phyloP scores from a whole-genome alignment of 73 alveolate species.

The Blepharisma japonicum region DNA sequence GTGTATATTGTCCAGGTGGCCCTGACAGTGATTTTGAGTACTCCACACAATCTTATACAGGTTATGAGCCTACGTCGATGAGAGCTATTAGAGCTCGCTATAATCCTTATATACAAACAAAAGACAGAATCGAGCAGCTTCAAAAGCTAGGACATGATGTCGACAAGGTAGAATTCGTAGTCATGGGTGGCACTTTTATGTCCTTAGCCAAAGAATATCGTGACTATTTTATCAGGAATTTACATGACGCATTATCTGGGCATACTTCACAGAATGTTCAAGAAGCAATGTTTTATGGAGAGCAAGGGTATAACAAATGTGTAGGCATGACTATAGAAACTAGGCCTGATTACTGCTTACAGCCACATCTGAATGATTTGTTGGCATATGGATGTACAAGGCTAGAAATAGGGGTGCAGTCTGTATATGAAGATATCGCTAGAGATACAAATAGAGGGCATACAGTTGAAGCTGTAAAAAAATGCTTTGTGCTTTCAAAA shows the following conservation, averaged over 20 bases:
- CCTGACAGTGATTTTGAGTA: slow-evolving; percentile 98
- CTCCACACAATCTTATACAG: slow-evolving; percentile 95
- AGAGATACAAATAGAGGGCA: slow-evolving; percentile 99
- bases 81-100: slow-evolving; percentile 99
- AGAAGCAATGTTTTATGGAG: slow-evolving; percentile 94
- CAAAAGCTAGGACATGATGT: slow-evolving; percentile 97
- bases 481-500: slow-evolving; percentile 86
- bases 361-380: slow-evolving; percentile 91
- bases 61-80: slow-evolving; percentile 99
- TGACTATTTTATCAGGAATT: slow-evolving; percentile 96
- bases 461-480: slow-evolving; percentile 91
- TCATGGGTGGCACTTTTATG: slow-evolving; percentile 99
- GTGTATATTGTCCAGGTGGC: slow-evolving; percentile 99
- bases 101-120: slow-evolving; percentile 92
- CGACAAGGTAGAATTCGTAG: slow-evolving; percentile 96
- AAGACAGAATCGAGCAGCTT: slow-evolving; percentile 94
- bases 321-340: slow-evolving; percentile 98
- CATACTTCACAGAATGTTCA: slow-evolving; percentile 82
- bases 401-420: slow-evolving; percentile 93
- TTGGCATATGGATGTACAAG: slow-evolving; percentile 97
- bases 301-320: slow-evolving; percentile 92
- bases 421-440: slow-evolving; percentile 96
- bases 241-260: slow-evolving; percentile 98
- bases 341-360: slow-evolving; percentile 95
- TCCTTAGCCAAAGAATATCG: slow-evolving; percentile 84